Percentiles rank a stretch among this genome's conserved stretches.
Evolutionary conservation across 495 filamentous ascomycete species (phyloP).

Genomic region (Neurospora intermedia): DNA sequence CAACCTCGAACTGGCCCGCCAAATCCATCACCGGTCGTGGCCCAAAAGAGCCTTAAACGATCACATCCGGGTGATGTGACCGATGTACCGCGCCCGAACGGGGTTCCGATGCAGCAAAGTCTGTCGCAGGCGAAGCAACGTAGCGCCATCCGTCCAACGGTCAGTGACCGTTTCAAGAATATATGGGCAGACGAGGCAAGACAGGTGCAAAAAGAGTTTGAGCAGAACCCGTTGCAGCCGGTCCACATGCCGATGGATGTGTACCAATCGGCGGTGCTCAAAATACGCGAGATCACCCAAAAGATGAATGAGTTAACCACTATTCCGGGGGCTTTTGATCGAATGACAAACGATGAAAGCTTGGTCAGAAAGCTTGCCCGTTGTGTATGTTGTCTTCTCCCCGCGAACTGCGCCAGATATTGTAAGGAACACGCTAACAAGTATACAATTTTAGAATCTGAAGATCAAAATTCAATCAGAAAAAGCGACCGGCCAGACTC

Average conservation of each 20-base stretch:
- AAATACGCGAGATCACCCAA: neutral
- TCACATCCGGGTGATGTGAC: constrained; percentile 50
- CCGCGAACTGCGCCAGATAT: neutral
- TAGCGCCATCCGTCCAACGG: neutral
- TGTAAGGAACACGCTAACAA: neutral
- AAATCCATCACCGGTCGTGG: constrained; percentile 14
- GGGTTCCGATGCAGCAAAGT: constrained; percentile 24
- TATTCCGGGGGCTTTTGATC: neutral
- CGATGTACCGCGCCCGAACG: constrained; percentile 41
- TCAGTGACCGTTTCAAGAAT: neutral
- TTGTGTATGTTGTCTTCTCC: neutral
- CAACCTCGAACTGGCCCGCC: constrained; percentile 3
- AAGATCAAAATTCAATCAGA: neutral
- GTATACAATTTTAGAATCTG: neutral
- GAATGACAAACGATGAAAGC: neutral
- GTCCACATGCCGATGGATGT: neutral
- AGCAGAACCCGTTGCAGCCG: neutral
- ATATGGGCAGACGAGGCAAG: neutral
- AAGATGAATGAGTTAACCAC: neutral
- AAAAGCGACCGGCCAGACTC: constrained; percentile 5
- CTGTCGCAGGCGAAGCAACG: constrained; percentile 9
- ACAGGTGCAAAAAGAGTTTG: neutral
- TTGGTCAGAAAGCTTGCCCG: neutral
- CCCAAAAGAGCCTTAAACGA: constrained; percentile 40
- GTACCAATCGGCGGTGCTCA: neutral